Base-by-base conservation (phyloP, 257 asterid species). In the Catharanthus roseus region DNA sequence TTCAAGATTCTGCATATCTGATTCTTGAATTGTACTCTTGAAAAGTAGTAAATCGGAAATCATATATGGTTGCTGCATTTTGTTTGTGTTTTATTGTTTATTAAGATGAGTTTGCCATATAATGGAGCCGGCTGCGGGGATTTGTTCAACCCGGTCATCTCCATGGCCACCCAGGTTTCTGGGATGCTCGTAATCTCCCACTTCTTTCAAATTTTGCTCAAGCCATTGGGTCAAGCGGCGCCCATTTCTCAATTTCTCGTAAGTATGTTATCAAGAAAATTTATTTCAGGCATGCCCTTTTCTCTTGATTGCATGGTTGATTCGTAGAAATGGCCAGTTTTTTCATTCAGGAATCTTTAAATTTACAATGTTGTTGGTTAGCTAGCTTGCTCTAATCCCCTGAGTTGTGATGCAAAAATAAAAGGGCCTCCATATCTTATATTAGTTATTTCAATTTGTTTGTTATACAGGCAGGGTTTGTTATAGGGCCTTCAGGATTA, bases 231-330 rank as follows among this genome's bases (percentile, higher is more conserved):
- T 71, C 96, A 89, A 74, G 92, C 99, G 3, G 91, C 86, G 51
- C 98, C 99, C 50, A 84, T 95, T 71, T 96, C 96, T 66, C 99
- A 95, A 74, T 89, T 90, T 82, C 98, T 95, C 87, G 99, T 95
- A 95, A 85, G 98, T 89, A 91, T 70, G 97, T 87, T 88, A 70
- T 76, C 86, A 54, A 28, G 76, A 78, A 85, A 78, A 80, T 72
- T 29, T 3, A 38, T 8, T 72, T 47, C 65, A 21, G 49, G 34
- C 67, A 26, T 54, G 21, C 42, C 5, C 5, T 16, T 23, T 47
- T 1, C 19, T 15, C 4, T 36, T 56, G 23, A 28, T 60, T 29
- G 49, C 9, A 61, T 18, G 41, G 5, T 57, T 70, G 74, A 57
- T 24, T 44, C 28, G 9, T 70, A 10, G 39, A 55, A 34, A 42